Evolutionary conservation across 2,329 filamentous ascomycete species (phyloP).

Genomic region (Colletotrichum plurivorum): DNA sequence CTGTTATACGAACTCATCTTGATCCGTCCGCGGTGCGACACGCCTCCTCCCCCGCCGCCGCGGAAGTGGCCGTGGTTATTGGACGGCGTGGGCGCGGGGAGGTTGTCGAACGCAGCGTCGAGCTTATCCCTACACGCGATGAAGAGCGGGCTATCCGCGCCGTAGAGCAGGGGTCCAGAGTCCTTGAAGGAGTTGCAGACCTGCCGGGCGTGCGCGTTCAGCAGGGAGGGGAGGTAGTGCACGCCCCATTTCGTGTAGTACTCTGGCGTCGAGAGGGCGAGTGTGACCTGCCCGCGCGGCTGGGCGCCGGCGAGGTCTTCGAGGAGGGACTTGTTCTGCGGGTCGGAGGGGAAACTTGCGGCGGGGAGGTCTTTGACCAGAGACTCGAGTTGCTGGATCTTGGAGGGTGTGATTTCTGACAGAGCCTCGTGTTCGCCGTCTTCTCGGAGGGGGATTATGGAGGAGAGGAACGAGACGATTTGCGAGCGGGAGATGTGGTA

Average conservation of each 20-base stretch:
- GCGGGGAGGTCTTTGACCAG: constrained; percentile 55
- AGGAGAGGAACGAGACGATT: constrained; percentile 65
- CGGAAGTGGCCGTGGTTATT: constrained; percentile 15
- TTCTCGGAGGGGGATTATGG: constrained; percentile 56
- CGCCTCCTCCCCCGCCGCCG: neutral
- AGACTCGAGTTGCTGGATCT: constrained; percentile 44
- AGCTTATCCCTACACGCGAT: constrained; percentile 62
- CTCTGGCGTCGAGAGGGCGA: constrained; percentile 57
- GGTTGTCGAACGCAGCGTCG: constrained; percentile 62
- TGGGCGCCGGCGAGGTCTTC: constrained; percentile 61
- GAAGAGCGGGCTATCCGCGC: constrained; percentile 66
- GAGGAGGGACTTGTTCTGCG: constrained; percentile 61
- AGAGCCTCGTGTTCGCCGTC: constrained; percentile 53
- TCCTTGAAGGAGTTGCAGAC: constrained; percentile 75
- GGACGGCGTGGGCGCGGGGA: constrained; percentile 60
- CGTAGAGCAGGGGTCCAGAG: constrained; percentile 69
- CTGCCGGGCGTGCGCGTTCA: constrained; percentile 69
- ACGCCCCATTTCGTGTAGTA: constrained; percentile 67
- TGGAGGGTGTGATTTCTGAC: neutral
- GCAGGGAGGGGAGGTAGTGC: constrained; percentile 71
- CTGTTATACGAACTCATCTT: constrained; percentile 62
- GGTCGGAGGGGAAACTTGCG: constrained; percentile 49
- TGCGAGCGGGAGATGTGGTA: constrained; percentile 67
- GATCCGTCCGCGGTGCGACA: constrained; percentile 40
- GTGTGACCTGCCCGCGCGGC: constrained; percentile 63